Percentiles rank a stretch among this genome's conserved stretches.
Conservation (phyloP, 139 green algal genomes). For the Chlorella sp. region DNA sequence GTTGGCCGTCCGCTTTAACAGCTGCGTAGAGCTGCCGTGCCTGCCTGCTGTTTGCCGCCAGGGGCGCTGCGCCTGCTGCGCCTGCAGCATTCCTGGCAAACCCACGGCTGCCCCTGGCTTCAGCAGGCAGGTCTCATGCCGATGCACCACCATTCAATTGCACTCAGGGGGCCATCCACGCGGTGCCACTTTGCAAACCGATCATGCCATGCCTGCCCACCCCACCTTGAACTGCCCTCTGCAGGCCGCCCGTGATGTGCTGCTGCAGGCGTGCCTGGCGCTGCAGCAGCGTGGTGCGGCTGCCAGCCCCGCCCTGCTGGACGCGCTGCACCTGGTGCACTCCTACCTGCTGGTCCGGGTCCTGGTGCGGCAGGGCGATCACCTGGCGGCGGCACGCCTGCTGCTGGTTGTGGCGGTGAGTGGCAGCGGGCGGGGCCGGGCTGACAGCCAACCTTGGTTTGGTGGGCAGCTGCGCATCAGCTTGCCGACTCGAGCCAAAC, state of each 20-base stretch:
- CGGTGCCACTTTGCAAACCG: no score
- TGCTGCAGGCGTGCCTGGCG: slow-evolving; percentile 65
- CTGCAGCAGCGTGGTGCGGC: slow-evolving; percentile 51
- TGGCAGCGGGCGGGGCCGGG: no score
- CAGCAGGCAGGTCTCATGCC: not conserved
- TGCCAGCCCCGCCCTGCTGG: slow-evolving; percentile 58
- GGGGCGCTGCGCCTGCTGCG: not conserved
- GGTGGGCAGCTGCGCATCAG: no score
- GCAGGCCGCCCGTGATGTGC: slow-evolving; percentile 70
- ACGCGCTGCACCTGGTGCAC: slow-evolving; percentile 67
- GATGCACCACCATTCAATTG: no score
- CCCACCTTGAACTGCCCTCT: no score
- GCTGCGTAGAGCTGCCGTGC: not conserved
- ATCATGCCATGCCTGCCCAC: not conserved
- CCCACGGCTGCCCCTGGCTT: not conserved
- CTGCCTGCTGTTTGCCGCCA: not conserved
- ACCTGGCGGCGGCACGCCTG: slow-evolving; percentile 76
- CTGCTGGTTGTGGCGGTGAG: slow-evolving; percentile 68
- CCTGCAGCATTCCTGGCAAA: not conserved
- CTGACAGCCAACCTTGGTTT: no score
- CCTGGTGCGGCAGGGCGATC: slow-evolving; percentile 72
- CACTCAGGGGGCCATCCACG: no score
- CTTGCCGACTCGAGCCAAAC: no score
- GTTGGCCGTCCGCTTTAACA: slow-evolving; percentile 16
- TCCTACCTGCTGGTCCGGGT: slow-evolving; percentile 83